Conservation (phyloP, 2,329 filamentous ascomycete species). For the Colletotrichum chrysophilum region DNA sequence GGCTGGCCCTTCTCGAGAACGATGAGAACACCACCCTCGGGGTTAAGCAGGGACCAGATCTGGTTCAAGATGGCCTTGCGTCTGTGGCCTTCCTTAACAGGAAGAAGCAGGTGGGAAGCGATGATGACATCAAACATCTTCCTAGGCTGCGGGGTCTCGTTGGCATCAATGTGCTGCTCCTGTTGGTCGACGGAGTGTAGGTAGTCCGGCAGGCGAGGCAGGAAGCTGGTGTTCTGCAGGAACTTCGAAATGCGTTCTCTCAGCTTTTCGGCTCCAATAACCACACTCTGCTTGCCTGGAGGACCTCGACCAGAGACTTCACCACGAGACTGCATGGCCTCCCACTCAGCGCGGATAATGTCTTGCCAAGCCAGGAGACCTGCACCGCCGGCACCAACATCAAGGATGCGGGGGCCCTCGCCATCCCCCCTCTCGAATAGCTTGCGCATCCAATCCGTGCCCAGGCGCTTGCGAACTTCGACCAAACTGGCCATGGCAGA, state of each 20-base stretch:
- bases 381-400: slow-evolving; percentile 77
- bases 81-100: slow-evolving; percentile 75
- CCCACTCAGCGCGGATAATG: slow-evolving; percentile 82
- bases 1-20: slow-evolving; percentile 91
- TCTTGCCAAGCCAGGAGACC: slow-evolving; percentile 79
- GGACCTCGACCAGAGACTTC: slow-evolving; percentile 45
- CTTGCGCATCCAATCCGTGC: slow-evolving; percentile 71
- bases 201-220: slow-evolving; percentile 90
- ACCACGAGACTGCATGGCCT: slow-evolving; percentile 63
- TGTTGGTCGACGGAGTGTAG: slow-evolving; percentile 67
- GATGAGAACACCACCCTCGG: slow-evolving; percentile 84
- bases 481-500: slow-evolving; percentile 70
- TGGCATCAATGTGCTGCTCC: slow-evolving; percentile 64
- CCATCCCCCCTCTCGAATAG: slow-evolving; percentile 57
- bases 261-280: slow-evolving; percentile 77
- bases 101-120: slow-evolving; percentile 82
- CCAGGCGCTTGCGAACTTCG: slow-evolving; percentile 76
- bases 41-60: slow-evolving; percentile 85
- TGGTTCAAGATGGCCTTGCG: slow-evolving; percentile 84
- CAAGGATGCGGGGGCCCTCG: slow-evolving; percentile 68
- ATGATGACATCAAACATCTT: slow-evolving; percentile 92
- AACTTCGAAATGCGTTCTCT: slow-evolving; percentile 77
- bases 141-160: slow-evolving; percentile 58
- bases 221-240: slow-evolving; percentile 87
- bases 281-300: slow-evolving; percentile 78